phyloP scores from a whole-genome alignment of 73 alveolate species.

The Paramecium octaurelia region DNA sequence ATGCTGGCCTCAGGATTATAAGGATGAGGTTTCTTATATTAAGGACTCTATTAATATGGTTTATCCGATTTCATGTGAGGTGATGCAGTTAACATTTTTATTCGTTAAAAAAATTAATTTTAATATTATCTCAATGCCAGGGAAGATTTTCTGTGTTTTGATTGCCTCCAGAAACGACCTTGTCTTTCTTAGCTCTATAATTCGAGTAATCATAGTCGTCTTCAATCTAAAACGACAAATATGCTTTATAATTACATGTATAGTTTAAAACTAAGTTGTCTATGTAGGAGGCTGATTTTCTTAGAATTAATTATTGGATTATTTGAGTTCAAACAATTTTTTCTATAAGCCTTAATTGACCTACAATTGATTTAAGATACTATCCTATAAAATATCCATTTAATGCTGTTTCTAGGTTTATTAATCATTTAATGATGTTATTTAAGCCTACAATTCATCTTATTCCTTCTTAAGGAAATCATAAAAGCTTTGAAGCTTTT shows the following conservation, averaged over 20 bases:
- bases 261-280: not conserved
- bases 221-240: not conserved
- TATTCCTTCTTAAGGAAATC: not conserved
- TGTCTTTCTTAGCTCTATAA: not conserved
- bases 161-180: not conserved
- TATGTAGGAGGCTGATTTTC: not conserved
- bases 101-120: not conserved
- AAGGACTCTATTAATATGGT: constrained; percentile 12
- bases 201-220: not conserved
- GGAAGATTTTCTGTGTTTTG: not conserved
- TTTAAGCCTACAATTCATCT: not conserved
- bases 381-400: not conserved
- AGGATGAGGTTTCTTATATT: constrained; percentile 42
- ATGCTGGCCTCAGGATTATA: constrained; percentile 28
- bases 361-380: not conserved
- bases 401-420: not conserved
- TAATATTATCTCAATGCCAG: not conserved
- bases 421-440: not conserved
- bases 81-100: not conserved
- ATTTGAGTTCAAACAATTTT: not conserved
- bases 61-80: constrained; percentile 26
- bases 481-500: not conserved
- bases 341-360: not conserved
- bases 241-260: not conserved
- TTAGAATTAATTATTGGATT: not conserved